A percentile compares a stretch with the other conserved stretches of the same genome.
Evolutionary conservation across 2,329 filamentous ascomycete genomes (phyloP).

Genomic region (Nemania sp.): DNA sequence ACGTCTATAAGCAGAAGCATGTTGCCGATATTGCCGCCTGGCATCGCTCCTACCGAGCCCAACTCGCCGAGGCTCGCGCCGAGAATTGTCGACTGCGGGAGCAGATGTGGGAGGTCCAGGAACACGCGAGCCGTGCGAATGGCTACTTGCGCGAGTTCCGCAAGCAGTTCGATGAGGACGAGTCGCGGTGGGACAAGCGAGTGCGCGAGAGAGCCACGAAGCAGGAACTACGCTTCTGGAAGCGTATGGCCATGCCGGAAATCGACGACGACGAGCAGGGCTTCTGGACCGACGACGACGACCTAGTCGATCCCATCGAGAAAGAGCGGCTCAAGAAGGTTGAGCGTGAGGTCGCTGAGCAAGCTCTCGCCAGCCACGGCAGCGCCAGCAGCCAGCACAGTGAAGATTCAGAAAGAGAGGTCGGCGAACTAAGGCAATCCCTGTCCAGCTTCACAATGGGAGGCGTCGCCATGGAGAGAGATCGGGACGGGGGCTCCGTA

Average conservation of each 20-base stretch:
- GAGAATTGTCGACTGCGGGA: constrained; percentile 67
- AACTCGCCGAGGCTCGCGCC: constrained; percentile 67
- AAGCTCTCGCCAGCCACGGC: constrained; percentile 43
- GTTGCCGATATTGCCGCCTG: constrained; percentile 64
- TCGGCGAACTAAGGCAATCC: constrained; percentile 32
- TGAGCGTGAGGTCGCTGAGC: constrained; percentile 50
- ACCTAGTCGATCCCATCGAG: constrained; percentile 64
- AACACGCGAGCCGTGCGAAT: constrained; percentile 62
- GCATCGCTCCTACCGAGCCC: constrained; percentile 68
- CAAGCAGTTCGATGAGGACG: constrained; percentile 60
- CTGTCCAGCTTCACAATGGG: constrained; percentile 43
- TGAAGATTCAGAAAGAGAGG: constrained; percentile 43
- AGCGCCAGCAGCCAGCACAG: constrained; percentile 42
- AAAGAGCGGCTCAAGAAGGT: constrained; percentile 59
- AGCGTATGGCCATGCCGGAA: constrained; percentile 66
- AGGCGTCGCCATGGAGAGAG: constrained; percentile 51
- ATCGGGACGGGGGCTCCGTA: constrained; percentile 36
- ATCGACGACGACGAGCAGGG: constrained; percentile 61
- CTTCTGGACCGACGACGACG: constrained; percentile 68
- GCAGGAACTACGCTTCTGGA: constrained; percentile 69
- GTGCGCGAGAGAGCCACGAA: constrained; percentile 57
- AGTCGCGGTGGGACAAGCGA: constrained; percentile 56
- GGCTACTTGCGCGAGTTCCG: constrained; percentile 62
- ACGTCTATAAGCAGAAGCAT: constrained; percentile 68
- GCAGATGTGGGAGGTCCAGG: constrained; percentile 70